phyloP scores from a whole-genome alignment of 192 early-diverging fungal species.

The Phycomyces blakesleeanus region DNA sequence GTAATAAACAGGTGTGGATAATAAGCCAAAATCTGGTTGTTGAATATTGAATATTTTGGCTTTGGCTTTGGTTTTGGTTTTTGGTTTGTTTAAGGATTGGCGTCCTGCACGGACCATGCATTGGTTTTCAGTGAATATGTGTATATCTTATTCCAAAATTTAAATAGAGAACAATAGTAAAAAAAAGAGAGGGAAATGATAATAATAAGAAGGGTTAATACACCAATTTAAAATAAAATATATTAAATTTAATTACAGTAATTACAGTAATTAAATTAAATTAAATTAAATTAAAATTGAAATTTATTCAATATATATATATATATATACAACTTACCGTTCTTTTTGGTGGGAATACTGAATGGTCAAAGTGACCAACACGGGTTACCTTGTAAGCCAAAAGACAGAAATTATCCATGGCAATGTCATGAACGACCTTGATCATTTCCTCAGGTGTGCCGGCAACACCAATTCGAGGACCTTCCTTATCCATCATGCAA shows the following conservation, averaged over 20 bases:
- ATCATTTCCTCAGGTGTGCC: slow-evolving; percentile 18
- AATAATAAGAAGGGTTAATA: no score
- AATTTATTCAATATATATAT: no score
- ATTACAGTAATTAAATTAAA: no score
- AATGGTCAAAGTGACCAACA: slow-evolving; percentile 58
- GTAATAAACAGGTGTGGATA: no score
- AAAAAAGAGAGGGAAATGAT: no score
- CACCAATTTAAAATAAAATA: no score
- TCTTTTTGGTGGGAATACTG: slow-evolving; percentile 46
- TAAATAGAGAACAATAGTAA: no score
- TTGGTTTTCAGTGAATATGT: background rate
- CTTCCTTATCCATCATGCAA: slow-evolving; percentile 18
- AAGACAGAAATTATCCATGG: slow-evolving; percentile 73
- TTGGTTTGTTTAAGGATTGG: slow-evolving; percentile 4
- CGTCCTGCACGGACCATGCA: background rate
- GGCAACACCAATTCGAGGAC: slow-evolving; percentile 7
- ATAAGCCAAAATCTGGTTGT: no score
- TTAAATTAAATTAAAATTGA: no score
- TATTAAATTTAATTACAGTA: no score
- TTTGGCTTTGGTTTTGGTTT: no score
- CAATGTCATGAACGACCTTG: slow-evolving; percentile 61
- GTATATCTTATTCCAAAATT: background rate
- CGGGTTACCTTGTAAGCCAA: slow-evolving; percentile 61
- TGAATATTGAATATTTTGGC: no score
- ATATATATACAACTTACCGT: slow-evolving; percentile 37